phyloP scores from a whole-genome alignment of 176 grass and related monocot species.

The Hyparrhenia diplandra region DNA sequence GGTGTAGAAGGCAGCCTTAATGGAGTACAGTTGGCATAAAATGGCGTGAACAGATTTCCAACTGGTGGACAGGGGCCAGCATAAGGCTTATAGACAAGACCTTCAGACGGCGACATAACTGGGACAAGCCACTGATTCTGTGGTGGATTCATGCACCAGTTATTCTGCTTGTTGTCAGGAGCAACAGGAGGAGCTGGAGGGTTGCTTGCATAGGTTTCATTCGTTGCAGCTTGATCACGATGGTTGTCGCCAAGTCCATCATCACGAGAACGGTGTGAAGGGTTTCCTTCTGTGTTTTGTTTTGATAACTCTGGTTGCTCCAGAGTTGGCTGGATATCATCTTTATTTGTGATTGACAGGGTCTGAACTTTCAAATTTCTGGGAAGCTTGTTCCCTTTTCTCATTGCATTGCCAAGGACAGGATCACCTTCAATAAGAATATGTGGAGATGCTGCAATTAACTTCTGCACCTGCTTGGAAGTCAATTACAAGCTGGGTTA shows the following conservation, averaged over 20 bases:
- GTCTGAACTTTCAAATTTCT: constrained; percentile 40
- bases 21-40: constrained; percentile 55
- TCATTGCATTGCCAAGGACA: constrained; percentile 39
- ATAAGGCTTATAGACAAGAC: constrained; percentile 91
- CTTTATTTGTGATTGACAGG: constrained; percentile 27
- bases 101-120: constrained; percentile 88
- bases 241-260: background rate
- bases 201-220: constrained; percentile 14
- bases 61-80: constrained; percentile 64
- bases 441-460: constrained; percentile 82
- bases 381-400: constrained; percentile 39
- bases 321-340: constrained; percentile 29
- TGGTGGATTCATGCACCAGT: constrained; percentile 46
- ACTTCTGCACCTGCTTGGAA: constrained; percentile 79
- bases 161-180: constrained; percentile 54
- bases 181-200: constrained; percentile 25
- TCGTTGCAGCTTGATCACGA: constrained; percentile 20
- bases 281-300: constrained; percentile 39
- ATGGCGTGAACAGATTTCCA: constrained; percentile 71
- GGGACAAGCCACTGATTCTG: constrained; percentile 88
- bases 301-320: constrained; percentile 38
- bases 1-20: constrained; percentile 40
- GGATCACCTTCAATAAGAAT: constrained; percentile 75
- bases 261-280: constrained; percentile 27
- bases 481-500: constrained; percentile 14